Percentiles rank a stretch among this genome's conserved stretches.
Conservation (phyloP, 2,329 filamentous ascomycete genomes). For the Periconia digitata region DNA sequence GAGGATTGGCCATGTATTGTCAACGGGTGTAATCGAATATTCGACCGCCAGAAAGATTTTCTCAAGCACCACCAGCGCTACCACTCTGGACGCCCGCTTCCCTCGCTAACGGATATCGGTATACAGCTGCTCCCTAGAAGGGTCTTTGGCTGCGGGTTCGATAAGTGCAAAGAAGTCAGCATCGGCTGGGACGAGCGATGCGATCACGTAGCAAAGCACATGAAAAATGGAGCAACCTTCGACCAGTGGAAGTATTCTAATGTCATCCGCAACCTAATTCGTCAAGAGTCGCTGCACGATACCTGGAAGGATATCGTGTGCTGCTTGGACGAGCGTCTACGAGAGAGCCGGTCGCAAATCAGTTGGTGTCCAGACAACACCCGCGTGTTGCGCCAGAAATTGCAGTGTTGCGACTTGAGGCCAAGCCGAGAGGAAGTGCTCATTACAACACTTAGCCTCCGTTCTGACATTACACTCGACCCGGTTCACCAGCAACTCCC, state of each 20-base stretch:
- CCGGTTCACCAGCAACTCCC: conserved; percentile 31
- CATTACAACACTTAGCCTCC: conserved; percentile 38
- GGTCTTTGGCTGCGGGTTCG: conserved; percentile 43
- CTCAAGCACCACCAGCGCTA: conserved; percentile 41
- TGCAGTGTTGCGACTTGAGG: conserved; percentile 40
- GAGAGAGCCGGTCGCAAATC: conserved; percentile 40
- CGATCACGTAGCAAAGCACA: conserved; percentile 43
- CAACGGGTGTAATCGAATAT: conserved; percentile 37
- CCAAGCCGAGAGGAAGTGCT: conserved; percentile 41
- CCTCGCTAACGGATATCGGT: conserved; percentile 38
- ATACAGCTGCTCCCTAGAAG: conserved; percentile 35
- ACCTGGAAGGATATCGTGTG: conserved; percentile 41
- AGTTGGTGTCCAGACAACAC: conserved; percentile 42
- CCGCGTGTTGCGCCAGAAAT: conserved; percentile 38
- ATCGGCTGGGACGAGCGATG: conserved; percentile 43
- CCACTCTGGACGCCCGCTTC: conserved; percentile 38
- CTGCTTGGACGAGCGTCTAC: conserved; percentile 34
- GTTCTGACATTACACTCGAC: conserved; percentile 36
- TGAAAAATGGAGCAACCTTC: conserved; percentile 39
- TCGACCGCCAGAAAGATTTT: conserved; percentile 42
- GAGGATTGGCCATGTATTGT: conserved; percentile 42
- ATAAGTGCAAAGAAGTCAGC: conserved; percentile 43
- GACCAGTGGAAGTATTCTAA: conserved; percentile 44
- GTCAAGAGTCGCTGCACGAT: conserved; percentile 40
- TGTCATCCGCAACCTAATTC: conserved; percentile 40